Evolutionary conservation across 305 asterid genomes (phyloP).

Genomic region (Fraxinus paxiana): DNA sequence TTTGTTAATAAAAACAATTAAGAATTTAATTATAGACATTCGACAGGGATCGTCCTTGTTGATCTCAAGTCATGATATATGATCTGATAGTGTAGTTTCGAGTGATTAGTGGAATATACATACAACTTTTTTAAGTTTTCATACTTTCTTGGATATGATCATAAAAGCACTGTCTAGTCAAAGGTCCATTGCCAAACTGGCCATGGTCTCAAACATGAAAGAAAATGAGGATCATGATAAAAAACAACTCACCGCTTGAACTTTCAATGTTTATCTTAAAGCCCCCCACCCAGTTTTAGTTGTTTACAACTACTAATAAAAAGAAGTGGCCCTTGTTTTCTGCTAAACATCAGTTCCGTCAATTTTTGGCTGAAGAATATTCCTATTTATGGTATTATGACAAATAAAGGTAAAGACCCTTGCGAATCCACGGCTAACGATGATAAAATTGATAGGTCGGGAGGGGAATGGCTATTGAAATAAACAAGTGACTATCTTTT

Average conservation of each 20-base stretch:
- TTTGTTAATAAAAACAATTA: background rate
- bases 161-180: background rate
- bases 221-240: background rate
- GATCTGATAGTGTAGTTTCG: background rate
- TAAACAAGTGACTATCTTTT: background rate
- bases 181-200: background rate
- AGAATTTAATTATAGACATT: background rate
- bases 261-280: background rate
- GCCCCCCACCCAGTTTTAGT: background rate
- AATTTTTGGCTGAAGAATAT: background rate
- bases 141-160: background rate
- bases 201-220: background rate
- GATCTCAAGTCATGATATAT: background rate
- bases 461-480: background rate
- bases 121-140: background rate
- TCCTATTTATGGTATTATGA: background rate
- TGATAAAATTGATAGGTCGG: background rate
- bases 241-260: background rate
- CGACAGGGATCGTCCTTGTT: background rate
- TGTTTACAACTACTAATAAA: background rate
- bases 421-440: background rate
- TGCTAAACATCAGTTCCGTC: background rate
- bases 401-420: background rate
- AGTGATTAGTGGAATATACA: background rate
- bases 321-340: background rate